Percentiles rank a stretch among this genome's conserved stretches.
Evolutionary conservation across 2,329 filamentous ascomycete species (phyloP).

Genomic region (Exserohilum rostratum): DNA sequence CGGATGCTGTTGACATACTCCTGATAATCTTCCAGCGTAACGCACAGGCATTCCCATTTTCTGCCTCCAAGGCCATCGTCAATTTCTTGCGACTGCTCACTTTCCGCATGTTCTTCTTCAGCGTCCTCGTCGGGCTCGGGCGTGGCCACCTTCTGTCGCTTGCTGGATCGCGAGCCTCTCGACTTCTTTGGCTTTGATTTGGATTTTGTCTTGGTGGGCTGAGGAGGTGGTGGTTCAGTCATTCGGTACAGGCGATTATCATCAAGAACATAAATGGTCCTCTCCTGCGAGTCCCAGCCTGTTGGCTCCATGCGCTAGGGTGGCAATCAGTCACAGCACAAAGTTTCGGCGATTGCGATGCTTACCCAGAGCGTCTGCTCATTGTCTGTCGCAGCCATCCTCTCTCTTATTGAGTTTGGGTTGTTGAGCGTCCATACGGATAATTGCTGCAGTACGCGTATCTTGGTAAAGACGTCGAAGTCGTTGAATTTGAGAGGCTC

Average conservation of each 20-base stretch:
- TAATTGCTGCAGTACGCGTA: constrained; percentile 83
- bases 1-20: constrained; percentile 72
- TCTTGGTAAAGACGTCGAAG: constrained; percentile 83
- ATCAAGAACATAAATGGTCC: constrained; percentile 87
- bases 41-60: constrained; percentile 89
- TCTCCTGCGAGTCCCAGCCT: constrained; percentile 87
- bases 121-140: constrained; percentile 50
- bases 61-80: constrained; percentile 75
- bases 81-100: constrained; percentile 36
- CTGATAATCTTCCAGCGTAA: constrained; percentile 79
- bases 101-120: constrained; percentile 38
- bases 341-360: constrained; percentile 11
- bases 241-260: constrained; percentile 91
- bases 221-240: constrained; percentile 72
- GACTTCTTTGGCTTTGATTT: constrained; percentile 63
- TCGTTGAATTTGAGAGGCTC: constrained; percentile 74
- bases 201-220: constrained; percentile 59
- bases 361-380: constrained; percentile 86
- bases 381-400: constrained; percentile 80
- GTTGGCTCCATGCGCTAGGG: constrained; percentile 72
- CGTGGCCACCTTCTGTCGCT: constrained; percentile 68
- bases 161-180: constrained; percentile 67
- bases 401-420: constrained; percentile 83
- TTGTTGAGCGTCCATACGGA: constrained; percentile 89
- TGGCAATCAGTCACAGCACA: constrained; percentile 24